phyloP scores from a whole-genome alignment of 2,329 filamentous ascomycete genomes.

The Zymoseptoria ardabiliae region DNA sequence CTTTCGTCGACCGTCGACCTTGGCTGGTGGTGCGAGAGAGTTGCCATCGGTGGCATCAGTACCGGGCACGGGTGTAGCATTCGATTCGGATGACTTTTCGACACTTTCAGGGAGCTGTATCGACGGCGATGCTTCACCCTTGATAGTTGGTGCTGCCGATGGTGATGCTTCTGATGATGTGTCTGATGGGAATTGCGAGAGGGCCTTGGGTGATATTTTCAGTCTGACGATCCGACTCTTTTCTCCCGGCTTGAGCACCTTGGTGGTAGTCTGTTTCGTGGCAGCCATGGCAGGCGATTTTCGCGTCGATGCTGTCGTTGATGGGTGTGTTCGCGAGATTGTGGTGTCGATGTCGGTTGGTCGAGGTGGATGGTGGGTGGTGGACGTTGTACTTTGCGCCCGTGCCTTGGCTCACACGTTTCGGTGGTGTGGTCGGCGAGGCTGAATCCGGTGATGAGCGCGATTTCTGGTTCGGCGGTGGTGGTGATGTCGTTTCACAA shows the following conservation, averaged over 20 bases:
- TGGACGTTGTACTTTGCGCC: not conserved
- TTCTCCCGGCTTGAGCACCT: slow-evolving; percentile 20
- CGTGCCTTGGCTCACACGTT: not conserved
- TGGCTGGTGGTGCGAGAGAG: slow-evolving; percentile 38
- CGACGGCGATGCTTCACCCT: slow-evolving; percentile 32
- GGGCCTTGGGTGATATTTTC: slow-evolving; percentile 18
- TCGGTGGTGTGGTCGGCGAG: not conserved
- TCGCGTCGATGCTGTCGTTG: slow-evolving; percentile 2
- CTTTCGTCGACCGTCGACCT: slow-evolving; percentile 54
- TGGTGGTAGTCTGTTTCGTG: slow-evolving; percentile 20
- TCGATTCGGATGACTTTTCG: slow-evolving; percentile 38
- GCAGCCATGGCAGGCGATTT: slow-evolving; percentile 18
- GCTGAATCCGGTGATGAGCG: too few species aligned
- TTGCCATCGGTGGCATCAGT: slow-evolving; percentile 31
- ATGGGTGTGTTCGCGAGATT: not conserved
- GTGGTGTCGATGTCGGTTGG: not conserved
- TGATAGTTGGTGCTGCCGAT: slow-evolving; percentile 16
- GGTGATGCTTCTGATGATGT: slow-evolving; percentile 22
- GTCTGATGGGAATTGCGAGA: slow-evolving; percentile 28
- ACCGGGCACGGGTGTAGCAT: slow-evolving; percentile 32
- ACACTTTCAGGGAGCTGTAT: slow-evolving; percentile 28
- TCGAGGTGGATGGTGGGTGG: not conserved
- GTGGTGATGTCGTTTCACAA: too few species aligned
- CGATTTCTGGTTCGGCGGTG: too few species aligned
- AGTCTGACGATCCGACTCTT: slow-evolving; percentile 26